Conservation (phyloP, 768 basidiomycete species). For the Phanerochaete carnosa region DNA sequence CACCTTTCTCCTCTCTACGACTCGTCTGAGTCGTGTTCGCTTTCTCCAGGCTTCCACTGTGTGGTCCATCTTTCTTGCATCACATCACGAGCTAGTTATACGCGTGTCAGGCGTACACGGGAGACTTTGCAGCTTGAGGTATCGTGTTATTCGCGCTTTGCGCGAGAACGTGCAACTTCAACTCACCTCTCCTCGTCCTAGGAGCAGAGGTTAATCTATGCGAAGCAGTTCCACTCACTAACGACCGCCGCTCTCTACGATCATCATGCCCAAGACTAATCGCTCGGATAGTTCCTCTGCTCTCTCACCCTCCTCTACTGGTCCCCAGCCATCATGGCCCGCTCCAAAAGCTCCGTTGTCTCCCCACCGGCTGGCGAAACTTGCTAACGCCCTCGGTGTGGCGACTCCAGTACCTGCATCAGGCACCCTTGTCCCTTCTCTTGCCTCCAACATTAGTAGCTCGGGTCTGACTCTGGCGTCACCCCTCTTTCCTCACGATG, state of each 20-base stretch:
- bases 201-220: neutral
- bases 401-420: slow-evolving; percentile 65
- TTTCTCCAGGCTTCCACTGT: neutral
- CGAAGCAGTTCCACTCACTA: slow-evolving; percentile 5
- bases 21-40: neutral
- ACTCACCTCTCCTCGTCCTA: neutral
- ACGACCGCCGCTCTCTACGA: slow-evolving; percentile 16
- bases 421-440: slow-evolving; percentile 15
- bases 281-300: slow-evolving; percentile 15
- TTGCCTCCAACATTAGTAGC: slow-evolving; percentile 10
- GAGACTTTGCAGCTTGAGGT: neutral
- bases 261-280: slow-evolving; percentile 22
- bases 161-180: too few species aligned
- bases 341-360: slow-evolving; percentile 70
- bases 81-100: neutral
- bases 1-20: neutral
- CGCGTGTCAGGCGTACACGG: neutral
- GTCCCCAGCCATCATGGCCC: slow-evolving; percentile 41
- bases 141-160: neutral
- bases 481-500: slow-evolving; percentile 35
- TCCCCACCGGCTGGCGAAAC: slow-evolving; percentile 73
- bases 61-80: neutral
- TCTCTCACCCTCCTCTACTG: slow-evolving; percentile 14
- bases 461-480: slow-evolving; percentile 14
- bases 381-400: slow-evolving; percentile 85